Conservation (phyloP, 176 grass and related monocot species). For the Elaeis guineensis region DNA sequence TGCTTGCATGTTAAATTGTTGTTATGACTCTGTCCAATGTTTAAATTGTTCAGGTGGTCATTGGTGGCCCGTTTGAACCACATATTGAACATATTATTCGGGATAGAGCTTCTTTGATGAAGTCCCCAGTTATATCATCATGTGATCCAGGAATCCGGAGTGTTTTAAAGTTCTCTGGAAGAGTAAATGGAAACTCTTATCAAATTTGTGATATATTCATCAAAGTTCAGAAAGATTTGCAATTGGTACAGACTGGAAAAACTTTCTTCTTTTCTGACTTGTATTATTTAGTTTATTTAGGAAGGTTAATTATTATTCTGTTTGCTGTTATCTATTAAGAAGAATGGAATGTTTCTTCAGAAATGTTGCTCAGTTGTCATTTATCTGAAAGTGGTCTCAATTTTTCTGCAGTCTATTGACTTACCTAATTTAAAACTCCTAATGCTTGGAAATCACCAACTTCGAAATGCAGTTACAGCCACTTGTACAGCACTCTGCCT, state of each 20-base stretch:
- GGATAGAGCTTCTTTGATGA: conserved; percentile 53
- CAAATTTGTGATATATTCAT: conserved; percentile 61
- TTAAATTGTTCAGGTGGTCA: conserved; percentile 66
- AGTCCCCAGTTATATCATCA: conserved; percentile 57
- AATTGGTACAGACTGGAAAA: conserved; percentile 39
- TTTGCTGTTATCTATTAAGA: no score
- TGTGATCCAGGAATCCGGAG: conserved; percentile 41
- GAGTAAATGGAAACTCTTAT: conserved; percentile 43
- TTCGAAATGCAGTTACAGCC: conserved; percentile 66
- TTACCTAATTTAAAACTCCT: conserved; percentile 55
- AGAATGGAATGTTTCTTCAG: no score
- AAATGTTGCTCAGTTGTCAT: no score
- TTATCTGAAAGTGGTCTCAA: no score
- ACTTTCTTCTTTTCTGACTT: background rate
- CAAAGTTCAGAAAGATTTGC: conserved; percentile 28
- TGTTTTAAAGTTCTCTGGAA: conserved; percentile 42
- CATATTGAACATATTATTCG: conserved; percentile 58
- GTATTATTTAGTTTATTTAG: no score
- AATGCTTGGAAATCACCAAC: conserved; percentile 64
- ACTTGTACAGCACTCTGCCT: conserved; percentile 58
- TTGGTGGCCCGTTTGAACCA: conserved; percentile 51
- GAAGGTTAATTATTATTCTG: no score
- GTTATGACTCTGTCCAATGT: background rate
- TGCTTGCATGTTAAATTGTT: no score
- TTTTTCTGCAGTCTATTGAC: conserved; percentile 39